Percentiles rank a stretch among this genome's conserved stretches.
These are phyloP conservation scores for Fusarium fracticaudum DNA, from an alignment of 2,329 filamentous ascomycete genomes.

Conservation along the genomic window DNA sequence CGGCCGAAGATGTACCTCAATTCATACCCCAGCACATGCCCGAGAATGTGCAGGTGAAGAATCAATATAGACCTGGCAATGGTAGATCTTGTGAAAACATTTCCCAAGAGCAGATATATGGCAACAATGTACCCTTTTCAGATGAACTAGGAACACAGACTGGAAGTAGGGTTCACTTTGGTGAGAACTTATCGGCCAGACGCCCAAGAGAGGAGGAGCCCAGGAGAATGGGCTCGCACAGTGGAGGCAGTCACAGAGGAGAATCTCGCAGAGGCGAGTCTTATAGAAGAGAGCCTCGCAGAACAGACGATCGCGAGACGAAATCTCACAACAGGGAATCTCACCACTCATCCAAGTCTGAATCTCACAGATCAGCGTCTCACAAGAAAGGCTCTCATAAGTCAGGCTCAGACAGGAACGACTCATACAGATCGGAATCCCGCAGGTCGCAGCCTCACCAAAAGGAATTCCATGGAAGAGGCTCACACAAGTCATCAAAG, in stretches of 20 bases:
- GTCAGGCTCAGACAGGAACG: neutral
- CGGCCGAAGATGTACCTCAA: neutral
- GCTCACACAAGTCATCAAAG: neutral
- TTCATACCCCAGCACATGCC: neutral
- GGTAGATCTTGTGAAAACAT: accelerated
- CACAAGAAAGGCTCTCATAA: neutral
- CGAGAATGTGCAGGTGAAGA: neutral
- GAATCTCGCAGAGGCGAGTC: neutral
- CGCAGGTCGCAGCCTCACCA: too few relatives aligned
- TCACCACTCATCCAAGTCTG: too few relatives aligned
- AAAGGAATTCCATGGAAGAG: too few relatives aligned
- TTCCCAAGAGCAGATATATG: neutral
- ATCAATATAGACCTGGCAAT: neutral
- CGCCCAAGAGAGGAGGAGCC: neutral
- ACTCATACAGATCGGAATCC: neutral
- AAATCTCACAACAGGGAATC: neutral
- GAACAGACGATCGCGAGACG: accelerated
- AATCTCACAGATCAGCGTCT: neutral
- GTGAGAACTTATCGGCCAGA: too few relatives aligned
- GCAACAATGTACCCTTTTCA: accelerated
- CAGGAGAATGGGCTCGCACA: accelerated
- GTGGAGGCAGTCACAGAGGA: neutral
- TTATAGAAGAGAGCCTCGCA: neutral
- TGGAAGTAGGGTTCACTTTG: neutral
- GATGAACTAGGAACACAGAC: accelerated